Evolutionary conservation across 139 green algal genomes (phyloP), one percentile per base, ranked within the genome.

Genomic region (Dunaliella primolecta): DNA sequence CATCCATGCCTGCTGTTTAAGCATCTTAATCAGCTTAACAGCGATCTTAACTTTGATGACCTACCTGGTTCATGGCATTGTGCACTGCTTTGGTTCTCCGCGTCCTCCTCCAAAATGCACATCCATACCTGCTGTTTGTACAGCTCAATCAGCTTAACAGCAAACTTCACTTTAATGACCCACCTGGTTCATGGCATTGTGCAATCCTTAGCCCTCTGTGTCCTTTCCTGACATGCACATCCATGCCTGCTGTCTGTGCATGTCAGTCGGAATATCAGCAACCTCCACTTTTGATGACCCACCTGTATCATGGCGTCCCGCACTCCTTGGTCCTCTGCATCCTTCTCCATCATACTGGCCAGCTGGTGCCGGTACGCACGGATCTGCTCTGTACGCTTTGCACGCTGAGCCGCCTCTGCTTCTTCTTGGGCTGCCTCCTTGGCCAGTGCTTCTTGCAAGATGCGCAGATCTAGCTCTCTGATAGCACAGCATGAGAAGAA

Each of bases 361-460:
- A 94, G 88, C 86, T 94, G 89, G 56, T 87, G 75, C 37, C 89
- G 83, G 87, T 93, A 92, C 11, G 78, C 86, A 33, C 79, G 79
- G 34, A 84, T 81, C 37, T 90, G 88, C 32, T 87, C 85, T 57
- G 72, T 74, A 1, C 90, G 90, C 79, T 89, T 89, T 74, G 83
- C 88, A 21, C 87, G 85, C 11, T 83, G 87, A 30, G 85, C 88
- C 29, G 79, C 46, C 80, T 93, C 90, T 0, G 75, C 57, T 31
- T 79, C 84, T 83, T 93, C 90, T 25, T 93, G 88, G 3, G 84
- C 84, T 1, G 88, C 90, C 84, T 93, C 90, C 3, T 36, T 30
- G 1, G 85, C 82, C 35, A 93, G 84, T 21, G 90, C 90, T 25
- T 92, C 90, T 78, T 93, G 90, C 82, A 93, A 85, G 80, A 92